phyloP scores from a whole-genome alignment of 441 rosid genomes.

The Pelargonium fulgidum region DNA sequence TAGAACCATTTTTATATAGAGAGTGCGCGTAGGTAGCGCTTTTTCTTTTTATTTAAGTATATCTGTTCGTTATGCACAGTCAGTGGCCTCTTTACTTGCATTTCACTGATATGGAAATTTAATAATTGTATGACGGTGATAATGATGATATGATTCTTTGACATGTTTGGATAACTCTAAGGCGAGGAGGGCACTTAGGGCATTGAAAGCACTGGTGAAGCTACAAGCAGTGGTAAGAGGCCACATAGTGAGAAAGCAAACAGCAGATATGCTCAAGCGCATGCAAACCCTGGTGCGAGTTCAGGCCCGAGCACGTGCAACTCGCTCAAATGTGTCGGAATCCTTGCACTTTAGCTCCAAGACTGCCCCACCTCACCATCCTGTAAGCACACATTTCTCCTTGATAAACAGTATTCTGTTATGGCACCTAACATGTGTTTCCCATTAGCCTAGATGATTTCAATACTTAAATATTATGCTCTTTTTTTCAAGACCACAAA shows the following conservation, averaged over 20 bases:
- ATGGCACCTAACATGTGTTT: no score
- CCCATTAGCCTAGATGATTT: no score
- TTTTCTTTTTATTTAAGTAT: no score
- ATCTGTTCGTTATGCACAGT: no score
- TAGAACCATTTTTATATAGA: no score
- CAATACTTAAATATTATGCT: no score
- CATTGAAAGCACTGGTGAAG: constrained; percentile 61
- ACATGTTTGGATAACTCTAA: constrained; percentile 12
- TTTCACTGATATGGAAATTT: background rate
- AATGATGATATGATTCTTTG: no score
- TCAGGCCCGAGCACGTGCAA: constrained; percentile 51
- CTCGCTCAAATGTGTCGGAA: constrained; percentile 36
- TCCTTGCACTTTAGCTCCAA: constrained; percentile 26
- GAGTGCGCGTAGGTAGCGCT: no score
- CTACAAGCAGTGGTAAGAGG: constrained; percentile 70
- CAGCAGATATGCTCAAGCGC: constrained; percentile 53
- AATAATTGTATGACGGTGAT: no score
- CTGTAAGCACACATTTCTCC: constrained; percentile 28
- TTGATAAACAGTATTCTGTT: background rate
- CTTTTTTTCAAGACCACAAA: no score
- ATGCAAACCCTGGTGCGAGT: constrained; percentile 62
- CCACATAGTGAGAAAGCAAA: constrained; percentile 60
- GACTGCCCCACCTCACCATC: constrained; percentile 26
- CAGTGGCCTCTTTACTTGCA: no score
- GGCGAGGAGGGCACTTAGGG: constrained; percentile 64